phyloP scores from a whole-genome alignment of 106 monocot genomes.

The Dendrobium officinale region DNA sequence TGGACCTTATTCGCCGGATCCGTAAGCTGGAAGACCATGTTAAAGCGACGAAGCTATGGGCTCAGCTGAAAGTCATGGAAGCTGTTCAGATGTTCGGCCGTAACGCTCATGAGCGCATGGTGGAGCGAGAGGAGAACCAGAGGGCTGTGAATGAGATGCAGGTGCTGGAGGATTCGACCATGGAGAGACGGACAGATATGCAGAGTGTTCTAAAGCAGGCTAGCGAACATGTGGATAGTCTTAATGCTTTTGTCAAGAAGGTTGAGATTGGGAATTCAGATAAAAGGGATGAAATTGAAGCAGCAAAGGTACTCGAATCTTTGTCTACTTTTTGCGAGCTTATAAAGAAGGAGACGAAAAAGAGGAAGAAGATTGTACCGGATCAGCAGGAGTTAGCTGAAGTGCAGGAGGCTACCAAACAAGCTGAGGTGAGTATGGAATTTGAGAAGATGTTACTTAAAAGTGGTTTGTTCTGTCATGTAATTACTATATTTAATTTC shows the following conservation, averaged over 20 bases:
- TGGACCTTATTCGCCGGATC: constrained; percentile 44
- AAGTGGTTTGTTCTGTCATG: too few species aligned
- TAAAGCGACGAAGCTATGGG: constrained; percentile 82
- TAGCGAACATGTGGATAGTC: constrained; percentile 71
- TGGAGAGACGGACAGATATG: constrained; percentile 79
- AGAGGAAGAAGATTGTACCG: constrained; percentile 33
- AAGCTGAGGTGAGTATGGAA: constrained; percentile 41
- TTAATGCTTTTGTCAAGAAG: constrained; percentile 52
- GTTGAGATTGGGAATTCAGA: constrained; percentile 81
- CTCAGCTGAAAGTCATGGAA: constrained; percentile 78
- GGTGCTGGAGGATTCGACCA: constrained; percentile 58
- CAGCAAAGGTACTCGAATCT: constrained; percentile 60
- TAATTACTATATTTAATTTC: too few species aligned
- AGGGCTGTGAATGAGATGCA: constrained; percentile 59
- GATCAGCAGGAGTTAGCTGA: constrained; percentile 30
- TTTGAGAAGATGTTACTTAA: too few species aligned
- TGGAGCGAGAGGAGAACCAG: constrained; percentile 72
- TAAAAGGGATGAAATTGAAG: constrained; percentile 90
- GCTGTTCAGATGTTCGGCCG: constrained; percentile 74
- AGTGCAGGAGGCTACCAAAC: constrained; percentile 29
- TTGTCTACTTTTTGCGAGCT: constrained; percentile 53
- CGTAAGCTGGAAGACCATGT: constrained; percentile 59
- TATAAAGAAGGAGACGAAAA: constrained; percentile 60
- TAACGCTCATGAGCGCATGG: constrained; percentile 55
- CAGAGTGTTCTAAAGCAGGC: constrained; percentile 69